These are phyloP conservation scores for Phytopythium cucurbitacearum DNA, from an alignment of 352 stramenopile species.

Conservation along the genomic window DNA sequence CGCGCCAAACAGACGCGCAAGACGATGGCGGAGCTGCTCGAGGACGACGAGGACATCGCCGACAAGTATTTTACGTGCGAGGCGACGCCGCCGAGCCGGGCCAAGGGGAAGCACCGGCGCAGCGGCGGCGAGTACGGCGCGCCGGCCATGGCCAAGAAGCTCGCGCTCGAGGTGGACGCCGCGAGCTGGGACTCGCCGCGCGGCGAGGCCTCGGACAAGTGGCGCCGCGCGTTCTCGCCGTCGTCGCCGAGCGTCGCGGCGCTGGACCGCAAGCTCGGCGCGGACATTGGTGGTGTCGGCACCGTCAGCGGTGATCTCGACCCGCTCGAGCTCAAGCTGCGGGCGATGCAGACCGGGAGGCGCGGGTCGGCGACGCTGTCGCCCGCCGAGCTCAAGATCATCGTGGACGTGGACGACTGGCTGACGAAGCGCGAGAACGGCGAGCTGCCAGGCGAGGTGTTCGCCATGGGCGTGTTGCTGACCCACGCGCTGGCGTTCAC, in stretches of 20 bases:
- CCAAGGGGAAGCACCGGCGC: not conserved
- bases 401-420: not conserved
- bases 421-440: not conserved
- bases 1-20: no score
- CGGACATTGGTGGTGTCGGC: not conserved
- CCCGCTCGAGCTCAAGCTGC: not conserved
- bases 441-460: conserved; percentile 2
- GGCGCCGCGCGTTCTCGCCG: no score
- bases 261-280: not conserved
- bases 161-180: no score
- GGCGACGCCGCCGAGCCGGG: conserved; percentile 1
- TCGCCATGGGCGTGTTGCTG: conserved; percentile 23
- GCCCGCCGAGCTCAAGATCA: conserved; percentile 2
- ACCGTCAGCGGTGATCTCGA: not conserved
- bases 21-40: no score
- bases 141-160: no score
- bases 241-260: not conserved
- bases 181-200: no score
- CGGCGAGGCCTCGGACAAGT: no score
- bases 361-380: not conserved
- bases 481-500: conserved; percentile 47
- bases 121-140: no score
- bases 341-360: not conserved
- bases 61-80: no score
- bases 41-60: no score